These are phyloP conservation scores for Aspergillus luchuensis DNA, from an alignment of 2,329 filamentous ascomycete genomes.

Conservation along the genomic window DNA sequence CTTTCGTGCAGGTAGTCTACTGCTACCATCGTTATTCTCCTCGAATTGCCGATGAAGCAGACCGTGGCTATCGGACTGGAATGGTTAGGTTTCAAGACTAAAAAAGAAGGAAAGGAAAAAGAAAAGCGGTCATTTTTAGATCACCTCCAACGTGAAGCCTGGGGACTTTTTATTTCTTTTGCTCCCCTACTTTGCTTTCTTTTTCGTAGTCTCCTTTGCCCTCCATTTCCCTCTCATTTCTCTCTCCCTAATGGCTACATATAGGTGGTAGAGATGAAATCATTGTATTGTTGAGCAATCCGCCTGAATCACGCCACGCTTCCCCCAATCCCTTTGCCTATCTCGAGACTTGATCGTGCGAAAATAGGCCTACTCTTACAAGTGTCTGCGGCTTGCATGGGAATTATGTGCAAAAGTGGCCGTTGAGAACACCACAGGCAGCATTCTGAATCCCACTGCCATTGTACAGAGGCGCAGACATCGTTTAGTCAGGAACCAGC, in stretches of 20 bases:
- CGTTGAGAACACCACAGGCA: slow-evolving; percentile 4
- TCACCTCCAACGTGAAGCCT: slow-evolving; percentile 8
- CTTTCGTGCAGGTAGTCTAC: slow-evolving; percentile 22
- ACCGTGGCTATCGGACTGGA: slow-evolving; percentile 9
- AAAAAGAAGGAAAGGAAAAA: not conserved
- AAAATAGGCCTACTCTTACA: slow-evolving; percentile 3
- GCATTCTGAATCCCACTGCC: not conserved
- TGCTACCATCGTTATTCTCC: slow-evolving; percentile 10
- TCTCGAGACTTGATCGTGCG: not conserved
- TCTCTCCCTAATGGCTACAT: slow-evolving; percentile 8
- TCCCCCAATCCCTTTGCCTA: slow-evolving; percentile 1
- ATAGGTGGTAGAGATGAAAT: slow-evolving; percentile 17
- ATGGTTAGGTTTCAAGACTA: slow-evolving; percentile 7
- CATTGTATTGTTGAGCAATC: slow-evolving; percentile 1
- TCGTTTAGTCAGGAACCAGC: not conserved
- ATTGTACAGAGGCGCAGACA: slow-evolving; percentile 4
- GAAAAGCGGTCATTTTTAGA: not conserved
- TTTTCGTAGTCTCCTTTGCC: slow-evolving; percentile 2
- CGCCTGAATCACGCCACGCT: slow-evolving; percentile 19
- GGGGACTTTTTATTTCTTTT: not conserved
- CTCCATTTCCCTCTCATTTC: not conserved
- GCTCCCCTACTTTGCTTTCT: slow-evolving; percentile 2
- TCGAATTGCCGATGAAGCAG: slow-evolving; percentile 8
- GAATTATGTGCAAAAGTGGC: slow-evolving; percentile 15
- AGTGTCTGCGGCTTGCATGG: slow-evolving; percentile 1